A percentile compares a stretch with the other conserved stretches of the same genome.
phyloP scores from a whole-genome alignment of 805 yeast genomes.

The Henningerozyma blattae region DNA sequence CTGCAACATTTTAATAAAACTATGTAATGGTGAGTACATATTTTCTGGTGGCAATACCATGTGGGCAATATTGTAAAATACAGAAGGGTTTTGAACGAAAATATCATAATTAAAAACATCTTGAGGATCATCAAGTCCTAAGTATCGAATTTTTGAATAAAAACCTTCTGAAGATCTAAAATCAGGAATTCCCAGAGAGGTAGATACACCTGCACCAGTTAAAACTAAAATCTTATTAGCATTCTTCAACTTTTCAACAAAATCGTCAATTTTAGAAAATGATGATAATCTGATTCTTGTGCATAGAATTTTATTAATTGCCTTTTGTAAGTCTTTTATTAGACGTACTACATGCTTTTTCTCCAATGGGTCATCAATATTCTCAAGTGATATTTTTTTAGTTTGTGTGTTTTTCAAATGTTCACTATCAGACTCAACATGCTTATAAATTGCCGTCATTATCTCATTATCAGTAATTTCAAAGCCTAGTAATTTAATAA shows the following conservation, averaged over 20 bases:
- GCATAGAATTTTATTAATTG: constrained; percentile 48
- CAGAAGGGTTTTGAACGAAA: constrained; percentile 65
- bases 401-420: constrained; percentile 7
- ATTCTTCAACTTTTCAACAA: constrained; percentile 37
- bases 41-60: constrained; percentile 67
- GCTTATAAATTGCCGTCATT: constrained; percentile 22
- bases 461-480: constrained; percentile 24
- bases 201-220: constrained; percentile 91
- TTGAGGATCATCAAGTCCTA: constrained; percentile 79
- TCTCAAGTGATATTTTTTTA: constrained; percentile 8
- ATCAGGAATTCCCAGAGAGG: constrained; percentile 84
- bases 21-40: constrained; percentile 65
- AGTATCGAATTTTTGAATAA: constrained; percentile 51
- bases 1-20: constrained; percentile 60
- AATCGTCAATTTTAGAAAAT: constrained; percentile 48
- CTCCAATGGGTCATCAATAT: constrained; percentile 27
- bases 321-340: constrained; percentile 44
- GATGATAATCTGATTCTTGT: constrained; percentile 43
- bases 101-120: constrained; percentile 68
- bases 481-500: constrained; percentile 58
- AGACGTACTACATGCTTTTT: constrained; percentile 34
- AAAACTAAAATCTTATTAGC: constrained; percentile 57
- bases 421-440: constrained; percentile 13
- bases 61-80: constrained; percentile 79
- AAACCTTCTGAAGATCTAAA: constrained; percentile 84